phyloP scores from a whole-genome alignment of 768 basidiomycete species.

The Rhodotorula kratochvilovae region DNA sequence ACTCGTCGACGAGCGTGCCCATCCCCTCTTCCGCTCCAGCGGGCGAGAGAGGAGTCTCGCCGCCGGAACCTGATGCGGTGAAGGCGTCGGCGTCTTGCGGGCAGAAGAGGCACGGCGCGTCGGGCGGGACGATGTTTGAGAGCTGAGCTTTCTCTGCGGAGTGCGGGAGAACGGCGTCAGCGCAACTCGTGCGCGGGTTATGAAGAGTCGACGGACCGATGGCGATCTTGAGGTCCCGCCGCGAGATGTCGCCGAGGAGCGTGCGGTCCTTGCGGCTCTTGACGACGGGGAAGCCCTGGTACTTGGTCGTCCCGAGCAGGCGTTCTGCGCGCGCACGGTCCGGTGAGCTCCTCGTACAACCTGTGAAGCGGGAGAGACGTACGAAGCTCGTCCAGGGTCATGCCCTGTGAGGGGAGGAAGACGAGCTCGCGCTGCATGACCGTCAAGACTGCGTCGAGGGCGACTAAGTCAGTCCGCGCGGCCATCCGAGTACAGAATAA shows the following conservation, averaged over 20 bases:
- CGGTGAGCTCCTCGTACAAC: constrained; percentile 18
- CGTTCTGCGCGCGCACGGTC: constrained; percentile 55
- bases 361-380: constrained; percentile 43
- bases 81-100: constrained; percentile 54
- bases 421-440: constrained; percentile 83
- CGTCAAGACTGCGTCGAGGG: constrained; percentile 54
- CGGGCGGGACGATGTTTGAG: constrained; percentile 58
- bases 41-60: neutral
- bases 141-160: constrained; percentile 64
- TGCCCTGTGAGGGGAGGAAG: constrained; percentile 66
- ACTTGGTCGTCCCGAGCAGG: constrained; percentile 64
- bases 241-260: constrained; percentile 80
- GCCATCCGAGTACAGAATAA: too few relatives aligned
- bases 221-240: constrained; percentile 77
- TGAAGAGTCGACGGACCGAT: constrained; percentile 60
- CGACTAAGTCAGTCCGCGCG: too few relatives aligned
- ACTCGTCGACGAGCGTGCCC: constrained; percentile 3
- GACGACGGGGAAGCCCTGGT: constrained; percentile 89
- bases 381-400: constrained; percentile 77
- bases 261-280: constrained; percentile 57
- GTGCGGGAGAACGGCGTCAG: too few relatives aligned
- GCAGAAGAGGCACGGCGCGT: constrained; percentile 69
- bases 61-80: too few relatives aligned
- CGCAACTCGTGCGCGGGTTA: too few relatives aligned
- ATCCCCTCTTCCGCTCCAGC: neutral